Evolutionary conservation across 805 yeast genomes (phyloP), one percentile per base, ranked within the genome.

Genomic region (Hanseniaspora mollemarum): DNA sequence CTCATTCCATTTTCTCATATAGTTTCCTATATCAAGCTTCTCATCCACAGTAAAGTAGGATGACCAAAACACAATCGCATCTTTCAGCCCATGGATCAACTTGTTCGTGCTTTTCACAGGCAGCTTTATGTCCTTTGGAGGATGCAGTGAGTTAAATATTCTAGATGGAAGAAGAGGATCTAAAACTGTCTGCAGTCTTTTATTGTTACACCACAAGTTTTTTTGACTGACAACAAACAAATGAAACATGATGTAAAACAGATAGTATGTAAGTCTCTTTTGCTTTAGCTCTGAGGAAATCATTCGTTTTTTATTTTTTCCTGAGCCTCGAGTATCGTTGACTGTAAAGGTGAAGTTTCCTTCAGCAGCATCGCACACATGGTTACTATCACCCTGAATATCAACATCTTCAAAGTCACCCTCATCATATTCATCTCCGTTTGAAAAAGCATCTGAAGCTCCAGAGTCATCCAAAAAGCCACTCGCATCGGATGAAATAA

Each of bases 61-160:
- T 21, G 70, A 61, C 84, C 94, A 92, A 32, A 71, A 66, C 15
- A 67, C 70, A 79, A 83, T 75, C 1, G 83, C 63, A 54, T 76
- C 78, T 40, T 81, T 71, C n/a, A 92, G 59, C 0, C 90, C 85
- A 61, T 87, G 96, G 1, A 88, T 68, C 29, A 92, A 71, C 56
- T 77, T 72, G 50, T 94, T 69, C 0, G 94, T 76, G 36, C 72
- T 65, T 40, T 70, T 58, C 3, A 72, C 61, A 18, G 72, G 64
- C 49, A 66, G 42, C 36, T 65, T 63, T 9, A 61, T 55, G 18
- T 70, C 68, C n/a, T 56, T 62, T 19, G 69, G 64, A 0, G 81
- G 80, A 49, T 68, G 71, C 25, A 82, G 61, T 51, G 80, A 74
- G 4, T 66, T 66, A 32, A 69, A 64, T 0, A 77, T 63, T 3